Evolutionary conservation across 441 rosid species (phyloP), one percentile per base, ranked within the genome.

Genomic region (Geranium incanum): DNA sequence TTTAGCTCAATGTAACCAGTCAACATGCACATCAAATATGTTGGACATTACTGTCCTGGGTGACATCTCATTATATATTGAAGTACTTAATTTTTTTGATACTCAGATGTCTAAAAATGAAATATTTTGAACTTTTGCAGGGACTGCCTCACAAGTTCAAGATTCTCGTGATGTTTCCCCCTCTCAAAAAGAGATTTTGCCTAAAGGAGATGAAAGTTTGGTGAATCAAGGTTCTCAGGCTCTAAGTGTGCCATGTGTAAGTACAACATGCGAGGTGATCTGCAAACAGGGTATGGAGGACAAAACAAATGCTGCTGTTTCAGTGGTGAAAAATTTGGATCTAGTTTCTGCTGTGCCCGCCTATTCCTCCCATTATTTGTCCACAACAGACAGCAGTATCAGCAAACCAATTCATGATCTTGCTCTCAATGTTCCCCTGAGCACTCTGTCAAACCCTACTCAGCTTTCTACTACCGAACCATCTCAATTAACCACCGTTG

Each of bases 91-190:
- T 28, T 28, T 28, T 28, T 28, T 28, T 52, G 5, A 52, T 52
- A 52, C 19, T 15, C 60, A 52, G 15, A 52, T 52, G 60, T 11
- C 15, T 12, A 52, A 65, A 74, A 57, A 73, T 72, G 65, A 71
- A 45, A 18, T 68, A 38, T 67, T 71, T 68, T 19, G 36, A 70
- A 37, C 69, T 62, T 78, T 63, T 74, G 83, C 86, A 88, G 93
- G 84, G 62, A 71, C 77, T 70, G 70, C 70, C 62, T 50, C 71
- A 64, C 80, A 78, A 39, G 80, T 69, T 72, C 78, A 71, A n/a
- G 78, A 52, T 74, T 78, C 70, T 76, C 73, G 59, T 75, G 75
- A 75, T 69, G 81, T 67, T 67, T 76, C 81, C 78, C 66, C 85
- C 55, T 77, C 71, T 71, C 75, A 70, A 72, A 85, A 70, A 67